Base-by-base conservation (phyloP, 371 early-diverging fungal genomes). In the Batrachochytrium dendrobatidis region DNA sequence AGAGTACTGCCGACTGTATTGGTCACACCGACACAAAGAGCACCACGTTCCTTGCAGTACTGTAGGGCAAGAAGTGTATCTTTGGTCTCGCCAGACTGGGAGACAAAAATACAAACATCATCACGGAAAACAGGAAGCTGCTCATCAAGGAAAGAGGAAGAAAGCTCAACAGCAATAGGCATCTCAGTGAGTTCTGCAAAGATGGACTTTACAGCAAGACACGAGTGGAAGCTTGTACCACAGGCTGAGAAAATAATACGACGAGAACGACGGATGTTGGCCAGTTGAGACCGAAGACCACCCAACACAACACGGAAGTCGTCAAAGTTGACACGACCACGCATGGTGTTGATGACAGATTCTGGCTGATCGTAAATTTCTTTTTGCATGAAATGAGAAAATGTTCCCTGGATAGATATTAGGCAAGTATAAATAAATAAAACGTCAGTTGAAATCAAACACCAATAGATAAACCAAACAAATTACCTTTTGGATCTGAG, bases 351-450 rank as follows among this genome's bases (percentile, higher is more conserved):
- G 64, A 98, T 90, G 34, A 99, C 94, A 2, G 97, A 95, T 71
- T 98, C 99, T 62, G 95, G 91, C 80, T 99, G 99, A 78, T 99
- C 99, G 67, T 88, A 96, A 62, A 99, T 99, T 80, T 99, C 99
- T 86, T 99, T 99, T 69, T 92, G 88, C 99, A 99, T 99, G 73
- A 98, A 99, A 82, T 98, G 99, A 35, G 90, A 89, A 72, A 94
- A 99, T 58, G 80, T 77, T 53, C 96, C 99, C 86, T 97, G 93
- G 92, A 92, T 92, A n/a, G 1, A 28, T 24, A 18, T n/a, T 8
- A n/a, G 3, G 6, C n/a, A n/a, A 52, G 45, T 48, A 49, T 8
- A 29, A 65, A 53, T 15, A 65, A 60, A 53, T 7, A 24, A 8
- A 7, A 49, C 22, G 49, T 7, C 20, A 20, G 24, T 24, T 8